Conservation (phyloP, 495 filamentous ascomycete genomes). For the Tuber microsphaerosporum region DNA sequence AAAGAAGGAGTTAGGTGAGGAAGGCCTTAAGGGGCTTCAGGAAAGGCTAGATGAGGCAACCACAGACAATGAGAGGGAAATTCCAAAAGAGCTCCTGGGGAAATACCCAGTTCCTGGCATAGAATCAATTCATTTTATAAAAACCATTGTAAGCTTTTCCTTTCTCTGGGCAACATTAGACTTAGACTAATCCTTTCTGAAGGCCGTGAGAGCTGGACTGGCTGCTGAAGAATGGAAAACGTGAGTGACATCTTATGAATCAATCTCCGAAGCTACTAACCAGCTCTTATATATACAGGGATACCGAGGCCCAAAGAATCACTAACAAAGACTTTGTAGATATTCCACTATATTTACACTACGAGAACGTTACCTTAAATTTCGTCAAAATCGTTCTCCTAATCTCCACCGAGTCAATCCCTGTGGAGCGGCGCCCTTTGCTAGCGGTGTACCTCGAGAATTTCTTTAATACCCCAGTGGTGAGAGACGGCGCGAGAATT, state of each 20-base stretch:
- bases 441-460: constrained; percentile 77
- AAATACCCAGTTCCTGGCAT: constrained; percentile 73
- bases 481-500: constrained; percentile 66
- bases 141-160: constrained; percentile 49
- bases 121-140: constrained; percentile 86
- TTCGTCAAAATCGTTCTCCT: constrained; percentile 79
- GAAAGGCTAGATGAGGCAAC: constrained; percentile 73
- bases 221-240: constrained; percentile 60
- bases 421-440: constrained; percentile 69
- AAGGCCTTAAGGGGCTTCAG: constrained; percentile 62
- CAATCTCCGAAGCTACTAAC: constrained; percentile 9
- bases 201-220: constrained; percentile 73
- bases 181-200: neutral
- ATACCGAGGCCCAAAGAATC: constrained; percentile 65
- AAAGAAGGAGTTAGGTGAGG: constrained; percentile 55
- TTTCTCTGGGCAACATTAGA: neutral
- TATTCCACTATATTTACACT: constrained; percentile 86
- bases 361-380: constrained; percentile 81
- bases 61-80: constrained; percentile 70
- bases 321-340: constrained; percentile 62
- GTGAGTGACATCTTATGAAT: constrained; percentile 31
- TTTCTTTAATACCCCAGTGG: constrained; percentile 86
- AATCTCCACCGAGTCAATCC: constrained; percentile 66
- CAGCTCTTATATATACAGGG: constrained; percentile 35
- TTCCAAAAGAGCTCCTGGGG: constrained; percentile 67